Conservation (phyloP, 192 early-diverging fungal genomes). For the Endogone sp. region DNA sequence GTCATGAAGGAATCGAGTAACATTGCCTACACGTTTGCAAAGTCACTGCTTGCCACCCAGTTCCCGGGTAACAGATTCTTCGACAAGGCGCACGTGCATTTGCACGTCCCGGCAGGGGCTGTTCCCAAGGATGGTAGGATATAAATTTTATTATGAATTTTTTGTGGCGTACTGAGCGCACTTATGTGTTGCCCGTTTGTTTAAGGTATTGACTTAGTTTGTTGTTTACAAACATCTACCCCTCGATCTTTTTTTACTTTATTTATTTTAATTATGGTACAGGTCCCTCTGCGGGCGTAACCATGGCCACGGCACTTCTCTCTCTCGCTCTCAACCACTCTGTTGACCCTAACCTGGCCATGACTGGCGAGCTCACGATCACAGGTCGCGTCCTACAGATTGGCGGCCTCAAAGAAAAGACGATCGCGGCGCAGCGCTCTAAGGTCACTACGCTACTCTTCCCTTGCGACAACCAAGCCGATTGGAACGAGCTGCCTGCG, state of each 20-base stretch:
- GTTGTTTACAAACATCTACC: background rate
- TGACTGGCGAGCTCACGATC: constrained; percentile 98
- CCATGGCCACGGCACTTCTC: constrained; percentile 93
- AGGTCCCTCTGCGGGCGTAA: constrained; percentile 93
- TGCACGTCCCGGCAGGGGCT: constrained; percentile 97
- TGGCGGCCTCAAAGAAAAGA: constrained; percentile 96
- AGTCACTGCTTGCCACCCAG: constrained; percentile 67
- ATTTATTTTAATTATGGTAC: background rate
- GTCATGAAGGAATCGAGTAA: constrained; percentile 98
- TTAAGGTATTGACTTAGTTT: constrained; percentile 3
- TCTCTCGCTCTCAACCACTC: constrained; percentile 85
- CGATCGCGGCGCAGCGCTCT: constrained; percentile 93
- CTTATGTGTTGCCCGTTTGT: no score
- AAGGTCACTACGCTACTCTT: constrained; percentile 88
- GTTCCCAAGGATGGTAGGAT: constrained; percentile 91
- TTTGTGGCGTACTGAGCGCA: no score
- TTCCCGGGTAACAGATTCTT: constrained; percentile 91
- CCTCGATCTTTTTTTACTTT: background rate
- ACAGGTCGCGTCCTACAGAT: constrained; percentile 98
- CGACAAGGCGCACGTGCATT: constrained; percentile 81
- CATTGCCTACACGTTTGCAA: constrained; percentile 97
- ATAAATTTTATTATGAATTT: no score
- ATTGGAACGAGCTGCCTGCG: constrained; percentile 95
- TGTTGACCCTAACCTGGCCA: constrained; percentile 78
- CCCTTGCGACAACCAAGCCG: constrained; percentile 82